These are phyloP conservation scores for Fusarium azukiicola DNA, from an alignment of 2,329 filamentous ascomycete genomes.

Conservation along the genomic window DNA sequence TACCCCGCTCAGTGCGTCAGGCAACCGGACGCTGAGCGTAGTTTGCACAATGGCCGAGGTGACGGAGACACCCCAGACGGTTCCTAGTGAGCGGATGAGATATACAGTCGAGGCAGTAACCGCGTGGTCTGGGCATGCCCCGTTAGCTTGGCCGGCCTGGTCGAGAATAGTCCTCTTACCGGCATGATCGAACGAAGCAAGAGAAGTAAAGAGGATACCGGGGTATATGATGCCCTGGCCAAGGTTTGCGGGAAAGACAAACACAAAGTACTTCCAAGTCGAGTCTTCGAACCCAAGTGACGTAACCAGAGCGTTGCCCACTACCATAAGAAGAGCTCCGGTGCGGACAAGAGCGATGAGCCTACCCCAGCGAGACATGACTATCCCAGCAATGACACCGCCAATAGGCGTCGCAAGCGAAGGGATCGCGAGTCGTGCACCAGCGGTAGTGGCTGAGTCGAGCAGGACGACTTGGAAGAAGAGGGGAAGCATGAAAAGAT, in stretches of 20 bases:
- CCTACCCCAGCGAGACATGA: conserved; percentile 78
- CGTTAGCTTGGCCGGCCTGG: conserved; percentile 3
- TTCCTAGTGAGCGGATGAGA: conserved; percentile 81
- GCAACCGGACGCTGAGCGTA: conserved; percentile 75
- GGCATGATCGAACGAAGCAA: conserved; percentile 81
- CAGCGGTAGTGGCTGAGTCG: conserved; percentile 82
- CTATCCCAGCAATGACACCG: conserved; percentile 75
- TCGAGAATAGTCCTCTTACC: conserved; percentile 62
- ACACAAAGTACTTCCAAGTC: conserved; percentile 76
- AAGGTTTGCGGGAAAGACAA: conserved; percentile 78
- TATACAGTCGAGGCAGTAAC: conserved; percentile 82
- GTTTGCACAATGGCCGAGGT: conserved; percentile 83
- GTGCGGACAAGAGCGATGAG: conserved; percentile 73
- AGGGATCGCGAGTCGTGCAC: conserved; percentile 81
- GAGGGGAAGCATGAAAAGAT: conserved; percentile 85
- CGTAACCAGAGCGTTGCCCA: conserved; percentile 75
- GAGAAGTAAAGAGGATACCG: conserved; percentile 78
- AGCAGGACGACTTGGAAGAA: conserved; percentile 85
- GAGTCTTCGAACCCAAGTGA: conserved; percentile 73
- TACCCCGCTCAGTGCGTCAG: conserved; percentile 74
- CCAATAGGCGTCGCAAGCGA: conserved; percentile 80
- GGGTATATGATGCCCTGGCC: conserved; percentile 81
- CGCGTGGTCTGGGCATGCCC: conserved; percentile 73
- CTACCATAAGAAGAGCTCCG: conserved; percentile 73
- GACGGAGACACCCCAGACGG: conserved; percentile 82